Conservation (phyloP, 2,329 filamentous ascomycete species). For the Fusarium beomiforme region DNA sequence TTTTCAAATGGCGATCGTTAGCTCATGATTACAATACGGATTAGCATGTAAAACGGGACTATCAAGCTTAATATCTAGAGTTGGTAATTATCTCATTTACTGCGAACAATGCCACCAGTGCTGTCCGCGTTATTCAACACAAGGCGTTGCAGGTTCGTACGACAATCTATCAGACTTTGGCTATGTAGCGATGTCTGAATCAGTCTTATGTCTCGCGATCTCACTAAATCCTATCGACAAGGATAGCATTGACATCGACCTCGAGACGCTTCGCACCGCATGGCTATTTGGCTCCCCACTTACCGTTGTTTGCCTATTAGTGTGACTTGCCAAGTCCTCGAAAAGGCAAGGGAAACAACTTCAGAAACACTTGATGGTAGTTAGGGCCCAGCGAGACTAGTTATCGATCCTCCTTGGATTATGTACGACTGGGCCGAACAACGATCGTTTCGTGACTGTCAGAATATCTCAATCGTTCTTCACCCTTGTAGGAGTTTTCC, state of each 20-base stretch:
- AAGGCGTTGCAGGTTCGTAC: background rate
- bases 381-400: background rate
- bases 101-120: background rate
- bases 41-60: conserved; percentile 28
- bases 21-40: conserved; percentile 21
- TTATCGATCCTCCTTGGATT: background rate
- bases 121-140: background rate
- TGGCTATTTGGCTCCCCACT: conserved; percentile 20
- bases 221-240: background rate
- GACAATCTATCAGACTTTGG: conserved; percentile 2
- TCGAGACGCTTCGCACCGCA: conserved; percentile 31
- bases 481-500: background rate
- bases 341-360: conserved; percentile 22
- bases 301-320: conserved; percentile 19
- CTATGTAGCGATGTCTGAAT: conserved; percentile 19
- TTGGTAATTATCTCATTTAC: background rate
- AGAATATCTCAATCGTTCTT: background rate
- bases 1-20: background rate
- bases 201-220: conserved; percentile 16
- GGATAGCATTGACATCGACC: conserved; percentile 7
- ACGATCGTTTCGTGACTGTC: background rate
- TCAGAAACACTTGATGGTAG: background rate
- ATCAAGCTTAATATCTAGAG: conserved; percentile 10
- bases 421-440: background rate
- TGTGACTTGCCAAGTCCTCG: conserved; percentile 7